A percentile compares a stretch with the other conserved stretches of the same genome.
Conservation (phyloP, 345 rosid species). For the Lumnitzera racemosa region DNA sequence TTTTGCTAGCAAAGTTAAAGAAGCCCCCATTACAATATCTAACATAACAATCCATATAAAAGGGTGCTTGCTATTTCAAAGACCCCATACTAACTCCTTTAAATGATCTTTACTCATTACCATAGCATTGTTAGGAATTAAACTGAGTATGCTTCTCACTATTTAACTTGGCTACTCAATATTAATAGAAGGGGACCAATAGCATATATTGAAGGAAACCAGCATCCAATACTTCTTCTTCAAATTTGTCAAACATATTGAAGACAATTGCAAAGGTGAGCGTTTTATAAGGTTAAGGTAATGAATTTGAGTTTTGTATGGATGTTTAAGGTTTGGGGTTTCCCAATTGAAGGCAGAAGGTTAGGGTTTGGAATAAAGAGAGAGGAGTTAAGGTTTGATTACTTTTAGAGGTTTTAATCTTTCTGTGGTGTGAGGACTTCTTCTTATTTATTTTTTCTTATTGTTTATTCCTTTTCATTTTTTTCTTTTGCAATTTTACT, state of each 20-base stretch:
- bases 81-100: slow-evolving; percentile 14
- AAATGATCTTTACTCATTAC: not conserved
- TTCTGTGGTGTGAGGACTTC: no score
- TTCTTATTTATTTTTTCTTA: no score
- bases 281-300: no score
- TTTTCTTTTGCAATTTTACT: no score
- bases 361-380: no score
- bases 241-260: slow-evolving; percentile 10
- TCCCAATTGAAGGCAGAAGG: no score
- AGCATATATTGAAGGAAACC: slow-evolving; percentile 13
- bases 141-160: not conserved
- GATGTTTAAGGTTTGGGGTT: no score
- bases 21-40: slow-evolving; percentile 9
- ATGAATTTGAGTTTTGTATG: no score
- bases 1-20: not conserved
- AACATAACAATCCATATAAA: slow-evolving; percentile 18
- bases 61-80: slow-evolving; percentile 10
- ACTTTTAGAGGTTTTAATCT: no score
- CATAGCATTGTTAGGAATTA: slow-evolving; percentile 2
- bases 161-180: no score
- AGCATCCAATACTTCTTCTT: slow-evolving; percentile 1
- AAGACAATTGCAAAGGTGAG: not conserved
- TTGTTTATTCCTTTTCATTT: no score
- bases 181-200: slow-evolving; percentile 14
- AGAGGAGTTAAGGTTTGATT: no score